Evolutionary conservation across 2,329 filamentous ascomycete species (phyloP).

Genomic region (Colletotrichum graminicola): DNA sequence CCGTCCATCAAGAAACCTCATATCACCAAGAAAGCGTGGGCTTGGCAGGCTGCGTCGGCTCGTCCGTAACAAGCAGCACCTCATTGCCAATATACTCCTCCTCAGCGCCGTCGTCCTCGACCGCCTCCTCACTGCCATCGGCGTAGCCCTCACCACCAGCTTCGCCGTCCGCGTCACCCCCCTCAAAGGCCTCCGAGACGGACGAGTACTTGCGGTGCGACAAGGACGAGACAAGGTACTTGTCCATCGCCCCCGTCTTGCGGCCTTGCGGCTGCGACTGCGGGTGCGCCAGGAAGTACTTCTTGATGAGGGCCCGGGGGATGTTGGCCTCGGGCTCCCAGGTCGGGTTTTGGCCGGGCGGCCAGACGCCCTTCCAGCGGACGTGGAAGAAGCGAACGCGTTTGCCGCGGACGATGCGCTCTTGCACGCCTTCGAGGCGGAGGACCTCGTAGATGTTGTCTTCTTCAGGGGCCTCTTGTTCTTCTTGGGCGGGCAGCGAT

Average conservation of each 20-base stretch:
- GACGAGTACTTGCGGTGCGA: constrained; percentile 50
- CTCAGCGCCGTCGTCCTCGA: constrained; percentile 33
- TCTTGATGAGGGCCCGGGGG: constrained; percentile 53
- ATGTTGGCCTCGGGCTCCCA: constrained; percentile 71
- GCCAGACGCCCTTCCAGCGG: constrained; percentile 70
- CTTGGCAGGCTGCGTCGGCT: constrained; percentile 40
- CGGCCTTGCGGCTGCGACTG: constrained; percentile 21
- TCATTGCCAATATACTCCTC: constrained; percentile 43
- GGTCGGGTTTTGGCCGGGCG: constrained; percentile 65
- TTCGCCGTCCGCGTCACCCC: constrained; percentile 44
- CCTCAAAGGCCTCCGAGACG: constrained; percentile 51
- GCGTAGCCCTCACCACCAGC: constrained; percentile 40
- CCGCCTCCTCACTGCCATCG: constrained; percentile 46
- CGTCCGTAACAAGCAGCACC: constrained; percentile 48
- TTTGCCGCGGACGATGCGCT: constrained; percentile 53
- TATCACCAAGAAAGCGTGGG: constrained; percentile 30
- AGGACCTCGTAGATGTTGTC: constrained; percentile 57
- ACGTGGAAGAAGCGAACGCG: constrained; percentile 63
- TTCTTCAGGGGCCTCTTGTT: constrained; percentile 38
- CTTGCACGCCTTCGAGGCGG: constrained; percentile 56
- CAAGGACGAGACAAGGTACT: constrained; percentile 14
- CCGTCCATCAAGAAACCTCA: neutral
- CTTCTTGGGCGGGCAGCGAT: constrained; percentile 23
- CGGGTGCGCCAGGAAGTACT: constrained; percentile 53
- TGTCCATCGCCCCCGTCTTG: constrained; percentile 41